Percentiles rank a stretch among this genome's conserved stretches.
These are phyloP conservation scores for Rhodocollybia butyracea DNA, from an alignment of 768 basidiomycete genomes.

Conservation along the genomic window DNA sequence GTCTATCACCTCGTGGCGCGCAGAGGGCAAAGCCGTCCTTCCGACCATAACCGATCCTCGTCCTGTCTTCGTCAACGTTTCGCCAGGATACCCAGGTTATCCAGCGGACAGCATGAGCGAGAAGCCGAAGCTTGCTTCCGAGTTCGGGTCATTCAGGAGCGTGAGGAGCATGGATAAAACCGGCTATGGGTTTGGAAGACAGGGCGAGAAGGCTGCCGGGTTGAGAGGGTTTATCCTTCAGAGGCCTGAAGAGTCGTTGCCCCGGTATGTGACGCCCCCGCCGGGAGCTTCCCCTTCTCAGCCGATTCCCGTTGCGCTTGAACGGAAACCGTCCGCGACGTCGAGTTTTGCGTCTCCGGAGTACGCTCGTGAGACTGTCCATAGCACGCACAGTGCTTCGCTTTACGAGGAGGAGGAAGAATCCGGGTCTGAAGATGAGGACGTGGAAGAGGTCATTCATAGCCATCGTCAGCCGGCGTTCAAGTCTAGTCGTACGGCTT, in stretches of 20 bases:
- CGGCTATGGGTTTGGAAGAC: conserved; percentile 76
- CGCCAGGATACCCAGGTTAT: conserved; percentile 28
- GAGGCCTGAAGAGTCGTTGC: conserved; percentile 59
- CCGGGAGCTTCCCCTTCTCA: conserved; percentile 19
- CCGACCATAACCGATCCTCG: conserved; percentile 36
- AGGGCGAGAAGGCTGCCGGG: conserved; percentile 71
- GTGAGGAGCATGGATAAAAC: conserved; percentile 26
- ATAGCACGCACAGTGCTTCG: conserved; percentile 3
- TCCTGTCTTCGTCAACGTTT: conserved; percentile 31
- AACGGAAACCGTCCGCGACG: conserved; percentile 6
- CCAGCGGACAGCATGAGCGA: conserved; percentile 12
- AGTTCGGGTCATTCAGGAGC: conserved; percentile 11
- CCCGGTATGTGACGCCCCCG: conserved; percentile 47
- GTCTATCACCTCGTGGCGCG: conserved; percentile 63
- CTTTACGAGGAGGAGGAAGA: conserved; percentile 7
- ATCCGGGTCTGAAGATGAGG: conserved; percentile 7
- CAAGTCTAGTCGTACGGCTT: conserved; percentile 10
- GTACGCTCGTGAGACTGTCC: not conserved
- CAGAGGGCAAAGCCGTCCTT: conserved; percentile 45
- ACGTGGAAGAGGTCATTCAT: conserved; percentile 1
- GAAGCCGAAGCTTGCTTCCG: conserved; percentile 13
- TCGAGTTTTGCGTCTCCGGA: conserved; percentile 17
- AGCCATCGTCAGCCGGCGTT: conserved; percentile 2
- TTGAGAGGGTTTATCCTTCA: conserved; percentile 41
- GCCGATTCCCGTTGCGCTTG: conserved; percentile 6